Evolutionary conservation across 2,329 filamentous ascomycete species (phyloP).

Genomic region (Xylaria sp.): DNA sequence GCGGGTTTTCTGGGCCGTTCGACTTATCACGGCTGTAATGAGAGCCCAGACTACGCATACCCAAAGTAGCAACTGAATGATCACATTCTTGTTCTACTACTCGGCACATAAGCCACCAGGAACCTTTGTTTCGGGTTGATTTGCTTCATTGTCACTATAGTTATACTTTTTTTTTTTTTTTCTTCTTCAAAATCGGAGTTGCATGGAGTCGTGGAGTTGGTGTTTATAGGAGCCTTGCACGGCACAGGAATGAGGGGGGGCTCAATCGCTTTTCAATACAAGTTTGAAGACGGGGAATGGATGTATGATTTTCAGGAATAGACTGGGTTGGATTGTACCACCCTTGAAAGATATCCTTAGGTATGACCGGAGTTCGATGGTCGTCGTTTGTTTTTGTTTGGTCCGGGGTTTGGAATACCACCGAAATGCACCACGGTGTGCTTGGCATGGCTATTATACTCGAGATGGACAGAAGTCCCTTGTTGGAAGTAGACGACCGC

Average conservation of each 20-base stretch:
- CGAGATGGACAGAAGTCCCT: not conserved
- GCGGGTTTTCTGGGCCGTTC: constrained; percentile 67
- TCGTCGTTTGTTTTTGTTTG: not conserved
- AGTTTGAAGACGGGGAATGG: not conserved
- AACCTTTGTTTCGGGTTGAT: not conserved
- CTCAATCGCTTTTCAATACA: not conserved
- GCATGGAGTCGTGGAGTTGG: not conserved
- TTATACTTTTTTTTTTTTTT: not conserved
- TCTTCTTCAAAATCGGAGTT: not conserved
- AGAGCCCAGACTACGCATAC: not conserved
- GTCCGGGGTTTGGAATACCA: not conserved
- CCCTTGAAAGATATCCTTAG: not conserved
- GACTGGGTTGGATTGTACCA: not conserved
- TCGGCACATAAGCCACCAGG: not conserved
- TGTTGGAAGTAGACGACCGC: not conserved
- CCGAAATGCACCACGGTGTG: not conserved
- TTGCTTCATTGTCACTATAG: not conserved
- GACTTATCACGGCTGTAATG: constrained; percentile 45
- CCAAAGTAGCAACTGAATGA: not conserved
- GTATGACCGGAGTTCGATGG: not conserved
- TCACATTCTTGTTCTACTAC: not conserved
- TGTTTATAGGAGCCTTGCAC: not conserved
- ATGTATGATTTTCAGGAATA: not conserved
- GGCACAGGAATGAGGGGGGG: not conserved
- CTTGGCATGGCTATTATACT: not conserved